Percentiles rank a stretch among this genome's conserved stretches.
These are phyloP conservation scores for Clonostachys rhizophaga DNA, from an alignment of 2,329 filamentous ascomycete genomes.

Conservation along the genomic window DNA sequence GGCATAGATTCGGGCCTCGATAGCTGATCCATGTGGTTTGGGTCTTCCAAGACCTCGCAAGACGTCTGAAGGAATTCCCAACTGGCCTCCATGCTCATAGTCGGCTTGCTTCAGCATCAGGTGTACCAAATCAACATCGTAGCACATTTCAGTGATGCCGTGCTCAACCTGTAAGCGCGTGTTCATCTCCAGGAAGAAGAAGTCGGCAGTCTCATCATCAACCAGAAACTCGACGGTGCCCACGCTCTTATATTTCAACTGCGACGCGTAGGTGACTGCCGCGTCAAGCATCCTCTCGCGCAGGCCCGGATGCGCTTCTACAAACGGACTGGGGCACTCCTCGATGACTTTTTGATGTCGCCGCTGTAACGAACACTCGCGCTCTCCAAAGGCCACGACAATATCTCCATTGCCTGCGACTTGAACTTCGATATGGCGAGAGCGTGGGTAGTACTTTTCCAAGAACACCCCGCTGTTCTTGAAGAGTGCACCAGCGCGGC, in stretches of 20 bases:
- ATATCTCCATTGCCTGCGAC: constrained; percentile 38
- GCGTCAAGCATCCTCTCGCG: constrained; percentile 25
- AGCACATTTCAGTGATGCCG: constrained; percentile 65
- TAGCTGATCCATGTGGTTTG: constrained; percentile 17
- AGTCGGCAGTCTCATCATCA: constrained; percentile 16
- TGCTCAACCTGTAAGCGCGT: constrained; percentile 38
- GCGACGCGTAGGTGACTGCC: constrained; percentile 25
- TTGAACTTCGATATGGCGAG: constrained; percentile 44
- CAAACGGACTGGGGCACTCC: constrained; percentile 27
- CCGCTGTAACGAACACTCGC: constrained; percentile 46
- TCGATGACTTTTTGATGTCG: constrained; percentile 48
- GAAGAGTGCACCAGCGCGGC: constrained; percentile 32
- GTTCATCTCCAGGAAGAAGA: constrained; percentile 37
- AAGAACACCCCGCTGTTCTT: constrained; percentile 32
- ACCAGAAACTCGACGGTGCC: constrained; percentile 37
- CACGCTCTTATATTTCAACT: constrained; percentile 30
- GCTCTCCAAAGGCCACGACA: constrained; percentile 33
- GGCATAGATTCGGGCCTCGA: constrained; percentile 29
- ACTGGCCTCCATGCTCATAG: constrained; percentile 7
- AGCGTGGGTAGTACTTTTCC: constrained; percentile 31
- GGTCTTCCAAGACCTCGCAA: constrained; percentile 1
- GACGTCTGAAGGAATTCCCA: constrained; percentile 1
- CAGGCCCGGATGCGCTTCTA: constrained; percentile 18
- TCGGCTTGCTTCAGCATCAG: constrained; percentile 25
- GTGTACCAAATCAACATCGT: constrained; percentile 67